phyloP scores from a whole-genome alignment of 345 rosid species.

The Firmiana major region DNA sequence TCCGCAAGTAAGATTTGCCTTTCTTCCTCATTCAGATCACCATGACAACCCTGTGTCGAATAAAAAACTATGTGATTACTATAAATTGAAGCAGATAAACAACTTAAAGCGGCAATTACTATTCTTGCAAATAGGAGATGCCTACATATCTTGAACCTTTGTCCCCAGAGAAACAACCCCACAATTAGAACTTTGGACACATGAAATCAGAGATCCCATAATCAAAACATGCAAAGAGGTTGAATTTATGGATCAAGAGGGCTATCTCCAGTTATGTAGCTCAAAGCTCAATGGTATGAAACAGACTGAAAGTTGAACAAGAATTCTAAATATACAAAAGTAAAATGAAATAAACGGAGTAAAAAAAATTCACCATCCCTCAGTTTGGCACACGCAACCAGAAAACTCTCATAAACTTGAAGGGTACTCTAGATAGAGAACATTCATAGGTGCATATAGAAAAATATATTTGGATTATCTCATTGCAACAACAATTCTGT shows the following conservation, averaged over 20 bases:
- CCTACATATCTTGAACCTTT: neutral
- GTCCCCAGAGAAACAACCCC: neutral
- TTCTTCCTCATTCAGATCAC: conserved; percentile 73
- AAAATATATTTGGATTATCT: neutral
- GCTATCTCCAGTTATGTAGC: neutral
- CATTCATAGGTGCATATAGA: neutral
- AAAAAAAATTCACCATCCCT: neutral
- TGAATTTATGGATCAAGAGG: neutral
- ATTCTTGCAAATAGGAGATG: neutral
- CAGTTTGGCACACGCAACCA: neutral
- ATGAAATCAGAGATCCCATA: neutral
- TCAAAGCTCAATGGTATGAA: neutral
- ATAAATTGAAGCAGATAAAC: neutral
- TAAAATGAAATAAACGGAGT: neutral
- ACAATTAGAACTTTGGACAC: neutral
- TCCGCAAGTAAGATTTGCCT: conserved; percentile 76
- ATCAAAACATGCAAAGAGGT: neutral
- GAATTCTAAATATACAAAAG: neutral
- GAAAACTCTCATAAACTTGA: neutral
- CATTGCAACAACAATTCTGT: neutral
- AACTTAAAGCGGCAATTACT: neutral
- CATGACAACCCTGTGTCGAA: conserved; percentile 63
- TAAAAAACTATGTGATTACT: neutral
- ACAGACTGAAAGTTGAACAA: neutral
- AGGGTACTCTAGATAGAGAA: neutral